These are phyloP conservation scores for Claviceps sp. DNA, from an alignment of 2,329 filamentous ascomycete genomes.

Conservation along the genomic window DNA sequence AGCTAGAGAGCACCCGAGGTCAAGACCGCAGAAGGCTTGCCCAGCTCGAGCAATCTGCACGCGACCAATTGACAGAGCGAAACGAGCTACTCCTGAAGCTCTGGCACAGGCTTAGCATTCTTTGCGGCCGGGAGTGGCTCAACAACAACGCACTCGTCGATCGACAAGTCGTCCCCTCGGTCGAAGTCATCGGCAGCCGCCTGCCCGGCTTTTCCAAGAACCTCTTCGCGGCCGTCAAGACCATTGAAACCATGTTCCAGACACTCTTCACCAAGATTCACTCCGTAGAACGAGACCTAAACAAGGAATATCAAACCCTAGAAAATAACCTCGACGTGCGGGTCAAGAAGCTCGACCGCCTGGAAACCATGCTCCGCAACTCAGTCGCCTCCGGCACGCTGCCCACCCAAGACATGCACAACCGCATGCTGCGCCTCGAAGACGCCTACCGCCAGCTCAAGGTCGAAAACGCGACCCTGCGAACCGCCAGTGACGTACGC, in stretches of 20 bases:
- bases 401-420: slow-evolving; percentile 28
- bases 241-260: slow-evolving; percentile 65
- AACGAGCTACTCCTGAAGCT: slow-evolving; percentile 79
- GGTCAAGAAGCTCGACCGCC: slow-evolving; percentile 71
- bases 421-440: slow-evolving; percentile 40
- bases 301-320: slow-evolving; percentile 77
- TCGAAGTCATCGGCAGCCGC: slow-evolving; percentile 76
- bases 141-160: slow-evolving; percentile 83
- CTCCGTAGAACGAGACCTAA: slow-evolving; percentile 76
- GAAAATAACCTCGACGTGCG: slow-evolving; percentile 69
- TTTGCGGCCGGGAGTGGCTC: slow-evolving; percentile 87
- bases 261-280: slow-evolving; percentile 71
- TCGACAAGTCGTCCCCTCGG: slow-evolving; percentile 65
- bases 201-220: slow-evolving; percentile 85
- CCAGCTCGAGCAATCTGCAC: slow-evolving; percentile 64
- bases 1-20: slow-evolving; percentile 68
- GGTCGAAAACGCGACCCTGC: slow-evolving; percentile 56
- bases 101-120: slow-evolving; percentile 74
- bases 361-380: slow-evolving; percentile 68
- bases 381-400: slow-evolving; percentile 38
- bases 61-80: slow-evolving; percentile 77
- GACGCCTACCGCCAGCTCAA: slow-evolving; percentile 50
- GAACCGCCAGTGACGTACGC: slow-evolving; percentile 46
- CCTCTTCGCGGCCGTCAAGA: slow-evolving; percentile 73
- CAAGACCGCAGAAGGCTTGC: slow-evolving; percentile 67